A percentile compares a stretch with the other conserved stretches of the same genome.
phyloP scores from a whole-genome alignment of 495 filamentous ascomycete species.

The Aspergillus olivimuriae region DNA sequence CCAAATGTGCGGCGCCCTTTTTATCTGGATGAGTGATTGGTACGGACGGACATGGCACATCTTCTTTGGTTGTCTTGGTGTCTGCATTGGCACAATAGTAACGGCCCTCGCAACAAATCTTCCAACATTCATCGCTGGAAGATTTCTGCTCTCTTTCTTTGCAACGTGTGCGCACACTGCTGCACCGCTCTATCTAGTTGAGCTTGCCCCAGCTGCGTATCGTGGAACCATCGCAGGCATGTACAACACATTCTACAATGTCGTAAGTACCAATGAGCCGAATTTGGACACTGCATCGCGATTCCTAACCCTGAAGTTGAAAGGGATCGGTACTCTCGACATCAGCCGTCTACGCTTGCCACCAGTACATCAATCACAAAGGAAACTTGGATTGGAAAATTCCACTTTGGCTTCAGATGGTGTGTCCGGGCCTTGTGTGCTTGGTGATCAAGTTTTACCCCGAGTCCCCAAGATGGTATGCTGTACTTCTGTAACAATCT shows the following conservation, averaged over 20 bases:
- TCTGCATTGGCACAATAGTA: slow-evolving; percentile 9
- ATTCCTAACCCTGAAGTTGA: not conserved
- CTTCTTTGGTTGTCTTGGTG: slow-evolving; percentile 9
- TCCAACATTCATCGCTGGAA: slow-evolving; percentile 59
- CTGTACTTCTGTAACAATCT: not conserved
- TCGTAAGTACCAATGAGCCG: slow-evolving; percentile 53
- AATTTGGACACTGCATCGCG: no score
- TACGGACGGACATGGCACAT: slow-evolving; percentile 8
- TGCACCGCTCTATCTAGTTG: slow-evolving; percentile 63
- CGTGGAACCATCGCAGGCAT: slow-evolving; percentile 56
- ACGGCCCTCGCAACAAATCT: slow-evolving; percentile 11
- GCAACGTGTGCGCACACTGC: slow-evolving; percentile 60
- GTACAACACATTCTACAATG: slow-evolving; percentile 60
- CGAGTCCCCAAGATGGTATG: slow-evolving; percentile 16
- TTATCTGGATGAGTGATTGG: slow-evolving; percentile 12
- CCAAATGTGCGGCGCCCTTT: slow-evolving; percentile 10
- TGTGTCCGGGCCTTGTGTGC: slow-evolving; percentile 42
- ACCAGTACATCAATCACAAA: slow-evolving; percentile 14
- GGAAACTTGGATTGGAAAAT: slow-evolving; percentile 41
- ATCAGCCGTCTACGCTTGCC: slow-evolving; percentile 18
- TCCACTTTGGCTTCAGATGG: slow-evolving; percentile 56
- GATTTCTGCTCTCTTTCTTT: slow-evolving; percentile 69
- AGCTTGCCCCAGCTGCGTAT: slow-evolving; percentile 64
- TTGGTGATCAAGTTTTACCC: slow-evolving; percentile 21
- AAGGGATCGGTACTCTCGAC: slow-evolving; percentile 11